Evolutionary conservation across 768 basidiomycete genomes (phyloP).

Genomic region (Lenzites betulinus): DNA sequence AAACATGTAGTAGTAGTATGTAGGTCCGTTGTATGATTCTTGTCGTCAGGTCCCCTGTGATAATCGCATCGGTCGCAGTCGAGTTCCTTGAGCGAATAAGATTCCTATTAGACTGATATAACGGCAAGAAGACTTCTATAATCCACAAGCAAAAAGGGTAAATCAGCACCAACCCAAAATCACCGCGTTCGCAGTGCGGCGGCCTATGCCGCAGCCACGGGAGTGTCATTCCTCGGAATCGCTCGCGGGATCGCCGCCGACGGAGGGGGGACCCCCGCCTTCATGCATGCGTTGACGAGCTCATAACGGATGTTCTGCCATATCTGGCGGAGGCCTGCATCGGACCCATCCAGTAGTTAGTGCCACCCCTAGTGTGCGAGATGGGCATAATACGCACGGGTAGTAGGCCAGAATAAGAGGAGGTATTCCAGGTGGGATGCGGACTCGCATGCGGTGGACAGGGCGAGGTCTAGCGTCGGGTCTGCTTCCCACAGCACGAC

Average conservation of each 20-base stretch:
- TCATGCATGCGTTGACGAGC: conserved; percentile 8
- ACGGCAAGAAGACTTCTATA: no score
- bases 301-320: conserved; percentile 9
- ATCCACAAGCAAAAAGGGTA: not conserved
- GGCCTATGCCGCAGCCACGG: not conserved
- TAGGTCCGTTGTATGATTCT: conserved; percentile 2
- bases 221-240: not conserved
- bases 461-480: conserved; percentile 1
- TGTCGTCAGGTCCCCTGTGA: no score
- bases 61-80: no score
- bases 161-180: not conserved
- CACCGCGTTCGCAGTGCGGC: not conserved
- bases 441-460: not conserved
- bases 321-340: not conserved
- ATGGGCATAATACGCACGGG: conserved; percentile 2
- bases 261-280: conserved; percentile 7
- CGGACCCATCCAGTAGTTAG: conserved; percentile 5
- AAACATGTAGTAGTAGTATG: no score
- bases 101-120: no score
- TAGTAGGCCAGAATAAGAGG: conserved; percentile 15
- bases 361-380: not conserved
- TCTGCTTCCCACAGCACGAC: conserved; percentile 13
- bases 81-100: no score
- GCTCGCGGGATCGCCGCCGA: not conserved
- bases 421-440: conserved; percentile 7